Conservation (phyloP, 257 asterid genomes). For the Solanum appendiculatum region DNA sequence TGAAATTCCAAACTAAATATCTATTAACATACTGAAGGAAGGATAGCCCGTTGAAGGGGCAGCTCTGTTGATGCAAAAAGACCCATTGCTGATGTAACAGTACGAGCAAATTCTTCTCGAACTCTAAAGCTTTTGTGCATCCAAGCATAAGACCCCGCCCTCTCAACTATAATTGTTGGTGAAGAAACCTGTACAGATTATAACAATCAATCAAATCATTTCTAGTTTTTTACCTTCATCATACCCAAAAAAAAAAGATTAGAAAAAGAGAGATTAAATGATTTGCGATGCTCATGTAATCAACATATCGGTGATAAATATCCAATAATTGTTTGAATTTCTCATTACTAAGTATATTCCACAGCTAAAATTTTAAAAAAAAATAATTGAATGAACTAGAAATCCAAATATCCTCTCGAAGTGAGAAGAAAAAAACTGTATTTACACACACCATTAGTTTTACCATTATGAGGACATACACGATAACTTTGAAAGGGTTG, state of each 20-base stretch:
- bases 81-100: constrained; percentile 82
- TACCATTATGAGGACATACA: background rate
- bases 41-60: constrained; percentile 98
- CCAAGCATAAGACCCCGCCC: constrained; percentile 97
- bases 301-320: background rate
- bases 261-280: background rate
- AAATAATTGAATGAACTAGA: background rate
- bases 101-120: constrained; percentile 92
- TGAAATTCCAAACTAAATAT: background rate
- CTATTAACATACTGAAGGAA: constrained; percentile 70
- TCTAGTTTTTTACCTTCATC: background rate
- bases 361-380: background rate
- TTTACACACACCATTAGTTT: background rate
- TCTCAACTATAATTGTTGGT: constrained; percentile 93
- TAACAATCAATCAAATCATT: background rate
- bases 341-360: background rate
- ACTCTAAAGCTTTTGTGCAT: constrained; percentile 95
- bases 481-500: background rate
- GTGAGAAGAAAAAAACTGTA: background rate
- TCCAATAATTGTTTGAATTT: background rate
- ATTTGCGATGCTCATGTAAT: background rate
- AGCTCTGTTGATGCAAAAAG: constrained; percentile 89
- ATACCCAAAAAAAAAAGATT: background rate
- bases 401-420: background rate
- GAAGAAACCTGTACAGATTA: constrained; percentile 70